A percentile compares a stretch with the other conserved stretches of the same genome.
Evolutionary conservation across 1,284 basidiomycete species (phyloP).

Genomic region (Irpex lacteus): DNA sequence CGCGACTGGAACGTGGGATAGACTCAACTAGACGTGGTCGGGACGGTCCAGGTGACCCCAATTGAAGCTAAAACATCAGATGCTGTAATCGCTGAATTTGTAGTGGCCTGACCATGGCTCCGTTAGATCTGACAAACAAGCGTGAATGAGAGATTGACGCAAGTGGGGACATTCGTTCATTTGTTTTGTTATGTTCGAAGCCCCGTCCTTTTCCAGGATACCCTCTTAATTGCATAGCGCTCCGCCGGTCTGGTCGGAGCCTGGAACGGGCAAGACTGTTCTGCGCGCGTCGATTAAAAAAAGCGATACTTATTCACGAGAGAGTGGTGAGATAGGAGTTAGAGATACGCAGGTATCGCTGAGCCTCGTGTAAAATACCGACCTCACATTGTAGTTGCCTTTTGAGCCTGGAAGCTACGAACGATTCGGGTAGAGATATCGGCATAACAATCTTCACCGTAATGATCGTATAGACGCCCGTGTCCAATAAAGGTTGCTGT

Average conservation of each 20-base stretch:
- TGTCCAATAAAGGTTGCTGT: no score
- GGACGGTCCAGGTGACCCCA: conserved; percentile 6
- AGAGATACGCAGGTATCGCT: no score
- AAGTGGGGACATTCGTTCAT: no score
- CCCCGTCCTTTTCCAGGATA: background rate
- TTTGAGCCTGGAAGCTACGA: no score
- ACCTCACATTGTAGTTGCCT: no score
- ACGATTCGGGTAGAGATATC: no score
- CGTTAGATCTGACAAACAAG: background rate
- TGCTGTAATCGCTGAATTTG: background rate
- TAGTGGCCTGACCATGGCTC: conserved; percentile 3
- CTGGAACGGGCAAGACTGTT: background rate
- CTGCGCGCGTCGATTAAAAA: no score
- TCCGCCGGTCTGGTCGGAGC: background rate
- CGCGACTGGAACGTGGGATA: conserved; percentile 1
- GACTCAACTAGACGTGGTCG: conserved; percentile 3
- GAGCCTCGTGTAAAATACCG: no score
- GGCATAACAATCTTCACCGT: no score
- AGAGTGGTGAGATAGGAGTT: no score
- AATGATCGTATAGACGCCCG: no score
- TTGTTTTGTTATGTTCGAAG: background rate
- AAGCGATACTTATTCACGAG: no score
- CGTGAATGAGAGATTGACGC: background rate
- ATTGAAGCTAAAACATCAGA: background rate
- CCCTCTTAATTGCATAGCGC: background rate